Base-by-base conservation (phyloP, 2,329 filamentous ascomycete species). In the Epichloe elymi region DNA sequence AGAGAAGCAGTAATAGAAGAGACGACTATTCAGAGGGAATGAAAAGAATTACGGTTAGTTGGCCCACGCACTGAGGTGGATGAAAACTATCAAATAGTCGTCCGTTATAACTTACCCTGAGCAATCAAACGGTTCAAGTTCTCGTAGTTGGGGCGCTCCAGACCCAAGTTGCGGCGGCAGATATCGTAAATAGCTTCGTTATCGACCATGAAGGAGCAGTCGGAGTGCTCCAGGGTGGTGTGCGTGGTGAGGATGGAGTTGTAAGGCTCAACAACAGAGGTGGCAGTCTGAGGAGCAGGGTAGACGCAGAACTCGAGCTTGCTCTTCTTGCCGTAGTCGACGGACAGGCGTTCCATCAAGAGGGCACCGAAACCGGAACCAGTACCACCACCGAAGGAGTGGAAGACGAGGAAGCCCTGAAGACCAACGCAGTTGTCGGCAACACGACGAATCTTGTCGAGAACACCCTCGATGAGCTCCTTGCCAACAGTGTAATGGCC, bases 141-240 rank as follows among this genome's bases (percentile, higher is more conserved):
- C 80, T 95, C 90, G 72, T 90, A 96, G 80, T 91, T 91, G 65
- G 93, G 93, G 61, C 93, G 88, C 81, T 95, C 90, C 60, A 98
- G 90, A 60, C 88, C 90, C 58, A 98, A 82, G 79, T 95, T 97
- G 69, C 89, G 86, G 67, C 90, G 86, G 85, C 93, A 98, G 70
- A 98, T 97, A 70, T 97, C 93, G 75, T 97, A 97, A 71, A 98
- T 96, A 65, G 93, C 93, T 79, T 98, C 93, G 74, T 98, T 98
- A 78, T 98, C 93, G 61, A 98, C 93, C 88, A 97, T 95, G 82
- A 98, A 98, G 64, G 87, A 94, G 80, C 93, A 97, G 81, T 98
- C 93, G 57, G 90, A 95, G 80, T 98, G 90, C 82, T 98, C 93
- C 52, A 98, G 84, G 58, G 93, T 97, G 68, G 90, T 97, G 82